Evolutionary conservation across 1,139 yeast species (phyloP), one percentile per base, ranked within the genome.

Genomic region (Geotrichum citri-aurantii): DNA sequence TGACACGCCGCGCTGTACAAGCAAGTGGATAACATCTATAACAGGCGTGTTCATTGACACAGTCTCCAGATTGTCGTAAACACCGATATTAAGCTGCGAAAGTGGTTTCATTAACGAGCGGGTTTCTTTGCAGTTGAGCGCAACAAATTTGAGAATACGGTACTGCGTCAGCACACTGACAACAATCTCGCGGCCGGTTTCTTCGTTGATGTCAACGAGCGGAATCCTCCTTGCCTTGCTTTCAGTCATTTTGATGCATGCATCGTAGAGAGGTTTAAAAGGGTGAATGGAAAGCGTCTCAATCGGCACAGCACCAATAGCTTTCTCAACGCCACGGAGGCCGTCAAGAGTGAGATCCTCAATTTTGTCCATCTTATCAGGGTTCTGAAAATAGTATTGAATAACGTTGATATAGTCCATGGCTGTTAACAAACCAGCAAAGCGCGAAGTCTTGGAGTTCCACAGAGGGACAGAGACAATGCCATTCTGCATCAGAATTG

Each of bases 381-480:
- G 96, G 67, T 83, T 86, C 66, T 90, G 95, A 69, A 91, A 87
- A 73, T 92, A 93, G 75, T 93, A 93, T 71, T 93, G 97, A 64
- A 95, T 90, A 55, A 93, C 98, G 68, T 93, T 93, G 65, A 93
- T 88, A 72, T 92, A 95, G 75, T 95, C 99, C 50, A 89, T 83
- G 33, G 96, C 86, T 2, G 98, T 93, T 70, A 95, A 78, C 63
- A 95, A 80, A 3, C 99, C 99, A 1, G 98, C 98, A 76, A 93
- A 95, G 66, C 89, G 79, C 23, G 96, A 87, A 5, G 88, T 86
- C 69, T 86, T 83, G 61, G 91, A 87, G 72, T 93, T 89, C 99
- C 99, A 95, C 61, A 95, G 78, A 2, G 99, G 99, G 2, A 99
- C 99, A 54, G 95, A 86, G 37, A 95, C 97, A 67, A 95, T 90